Percentiles rank a stretch among this genome's conserved stretches.
These are phyloP conservation scores for Aspergillus ostianus DNA, from an alignment of 495 filamentous ascomycete species.

Conservation along the genomic window DNA sequence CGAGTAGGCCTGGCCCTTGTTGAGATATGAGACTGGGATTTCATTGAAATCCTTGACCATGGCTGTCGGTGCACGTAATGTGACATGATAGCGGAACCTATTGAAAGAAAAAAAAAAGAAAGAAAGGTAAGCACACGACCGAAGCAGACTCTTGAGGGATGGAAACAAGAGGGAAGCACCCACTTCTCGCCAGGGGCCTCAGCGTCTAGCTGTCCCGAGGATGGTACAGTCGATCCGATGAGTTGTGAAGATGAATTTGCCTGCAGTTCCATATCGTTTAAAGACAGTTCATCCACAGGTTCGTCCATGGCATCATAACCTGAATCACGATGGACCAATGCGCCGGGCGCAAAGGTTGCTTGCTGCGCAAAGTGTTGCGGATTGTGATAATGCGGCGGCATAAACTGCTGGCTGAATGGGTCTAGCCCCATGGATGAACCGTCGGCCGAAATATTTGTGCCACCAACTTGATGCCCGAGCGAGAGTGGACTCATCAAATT, in stretches of 20 bases:
- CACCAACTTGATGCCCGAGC: slow-evolving; percentile 62
- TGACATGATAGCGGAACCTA: slow-evolving; percentile 89
- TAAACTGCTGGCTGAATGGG: slow-evolving; percentile 58
- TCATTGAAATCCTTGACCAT: slow-evolving; percentile 88
- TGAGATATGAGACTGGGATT: slow-evolving; percentile 92
- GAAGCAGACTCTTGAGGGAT: slow-evolving; percentile 6
- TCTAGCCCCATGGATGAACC: slow-evolving; percentile 46
- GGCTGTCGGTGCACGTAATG: slow-evolving; percentile 91
- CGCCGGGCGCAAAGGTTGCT: slow-evolving; percentile 71
- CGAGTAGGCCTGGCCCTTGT: slow-evolving; percentile 92
- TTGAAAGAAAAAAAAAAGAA: too few relatives aligned
- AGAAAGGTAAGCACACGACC: too few relatives aligned
- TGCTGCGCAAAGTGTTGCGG: slow-evolving; percentile 70
- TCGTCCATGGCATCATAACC: slow-evolving; percentile 76
- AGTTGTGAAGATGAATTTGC: slow-evolving; percentile 32
- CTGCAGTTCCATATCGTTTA: slow-evolving; percentile 46
- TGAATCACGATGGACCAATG: slow-evolving; percentile 74
- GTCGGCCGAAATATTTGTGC: slow-evolving; percentile 36
- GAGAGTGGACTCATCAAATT: slow-evolving; percentile 84
- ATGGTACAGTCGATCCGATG: slow-evolving; percentile 24
- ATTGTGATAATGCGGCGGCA: slow-evolving; percentile 68
- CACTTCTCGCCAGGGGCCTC: slow-evolving; percentile 50
- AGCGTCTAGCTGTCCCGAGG: slow-evolving; percentile 21
- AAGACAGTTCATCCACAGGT: slow-evolving; percentile 56
- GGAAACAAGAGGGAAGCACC: slow-evolving; percentile 26